Evolutionary conservation across 495 filamentous ascomycete genomes (phyloP).

Genomic region (Apiosordaria backusii): DNA sequence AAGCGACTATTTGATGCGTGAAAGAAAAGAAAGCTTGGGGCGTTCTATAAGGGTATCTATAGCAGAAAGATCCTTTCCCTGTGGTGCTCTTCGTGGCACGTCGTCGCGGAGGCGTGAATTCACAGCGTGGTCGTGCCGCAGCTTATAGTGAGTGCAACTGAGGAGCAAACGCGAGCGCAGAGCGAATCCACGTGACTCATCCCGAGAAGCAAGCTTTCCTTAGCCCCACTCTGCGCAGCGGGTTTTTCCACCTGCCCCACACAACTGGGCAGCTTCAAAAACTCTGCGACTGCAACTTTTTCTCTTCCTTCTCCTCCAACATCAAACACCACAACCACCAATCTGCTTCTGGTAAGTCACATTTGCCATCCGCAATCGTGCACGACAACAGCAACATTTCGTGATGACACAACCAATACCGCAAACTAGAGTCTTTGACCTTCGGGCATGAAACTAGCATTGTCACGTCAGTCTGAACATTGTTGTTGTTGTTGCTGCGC

Average conservation of each 20-base stretch:
- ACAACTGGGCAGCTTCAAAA: constrained; percentile 35
- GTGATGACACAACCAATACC: constrained; percentile 70
- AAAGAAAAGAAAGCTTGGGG: not conserved
- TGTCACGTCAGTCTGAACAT: constrained; percentile 99
- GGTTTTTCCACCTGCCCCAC: constrained; percentile 27
- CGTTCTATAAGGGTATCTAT: not conserved
- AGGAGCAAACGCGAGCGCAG: constrained; percentile 21
- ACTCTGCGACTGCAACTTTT: constrained; percentile 23
- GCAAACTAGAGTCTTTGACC: constrained; percentile 99
- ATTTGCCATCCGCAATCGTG: constrained; percentile 10
- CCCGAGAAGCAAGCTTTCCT: not conserved
- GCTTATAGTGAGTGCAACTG: not conserved
- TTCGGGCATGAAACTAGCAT: constrained; percentile 84
- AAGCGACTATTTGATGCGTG: not conserved
- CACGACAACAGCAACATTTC: constrained; percentile 22
- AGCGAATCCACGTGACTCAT: constrained; percentile 27
- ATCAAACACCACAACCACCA: constrained; percentile 16
- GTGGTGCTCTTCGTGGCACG: too few species aligned
- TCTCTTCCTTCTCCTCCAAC: constrained; percentile 18
- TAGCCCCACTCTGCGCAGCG: constrained; percentile 14
- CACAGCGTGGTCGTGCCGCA: too few species aligned
- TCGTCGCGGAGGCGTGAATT: too few species aligned
- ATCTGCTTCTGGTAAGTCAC: constrained; percentile 29
- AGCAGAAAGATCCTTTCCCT: too few species aligned
- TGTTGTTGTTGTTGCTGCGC: constrained; percentile 22